Base-by-base conservation (phyloP, 441 rosid genomes). In the Populus hybrid region DNA sequence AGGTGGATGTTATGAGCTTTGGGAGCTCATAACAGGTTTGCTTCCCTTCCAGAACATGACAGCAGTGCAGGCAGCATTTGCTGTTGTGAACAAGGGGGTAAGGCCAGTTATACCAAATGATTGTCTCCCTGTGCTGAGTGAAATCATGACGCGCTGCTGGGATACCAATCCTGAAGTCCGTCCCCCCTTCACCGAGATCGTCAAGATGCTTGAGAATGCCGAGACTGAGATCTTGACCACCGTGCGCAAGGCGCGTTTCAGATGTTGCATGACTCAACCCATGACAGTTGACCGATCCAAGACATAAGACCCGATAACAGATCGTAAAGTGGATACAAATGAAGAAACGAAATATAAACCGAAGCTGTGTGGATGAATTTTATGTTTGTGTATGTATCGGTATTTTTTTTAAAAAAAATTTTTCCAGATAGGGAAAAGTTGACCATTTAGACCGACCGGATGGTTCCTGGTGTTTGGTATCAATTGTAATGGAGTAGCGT, bases 41-140 rank as follows among this genome's bases (percentile, higher is more conserved):
- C 90, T 95, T 79, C 98, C 98, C 8, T 93, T 95, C 85, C 96
- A 91, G 84, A 95, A 95, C 90, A 93, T 95, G 97, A 95, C 98
- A 0, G 98, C 99, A 4, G 99, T 95, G 80, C 99, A 93, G 88
- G 99, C 98, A 12, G 98, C 98, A 26, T 95, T 95, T 88, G 99
- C 99, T 23, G 98, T 95, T 69, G 99, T 95, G 72, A 95, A 93
- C 90, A 88, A 91, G 79, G 93, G 97, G 0, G 98, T 92, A 32
- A 86, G 98, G 80, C 99, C 98, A 40, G 89, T 89, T 23, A 90
- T 95, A 46, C 98, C 99, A 28, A 78, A 82, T 23, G 99, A 95
- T 77, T 93, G 95, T 74, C 94, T 95, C 26, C 96, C 96, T n/a
- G 90, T 90, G 65, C 91, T 95, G 75, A 82, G 90, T 8, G 92